Percentiles rank a stretch among this genome's conserved stretches.
phyloP scores from a whole-genome alignment of 106 monocot species.

The Dactylorhiza incarnata region DNA sequence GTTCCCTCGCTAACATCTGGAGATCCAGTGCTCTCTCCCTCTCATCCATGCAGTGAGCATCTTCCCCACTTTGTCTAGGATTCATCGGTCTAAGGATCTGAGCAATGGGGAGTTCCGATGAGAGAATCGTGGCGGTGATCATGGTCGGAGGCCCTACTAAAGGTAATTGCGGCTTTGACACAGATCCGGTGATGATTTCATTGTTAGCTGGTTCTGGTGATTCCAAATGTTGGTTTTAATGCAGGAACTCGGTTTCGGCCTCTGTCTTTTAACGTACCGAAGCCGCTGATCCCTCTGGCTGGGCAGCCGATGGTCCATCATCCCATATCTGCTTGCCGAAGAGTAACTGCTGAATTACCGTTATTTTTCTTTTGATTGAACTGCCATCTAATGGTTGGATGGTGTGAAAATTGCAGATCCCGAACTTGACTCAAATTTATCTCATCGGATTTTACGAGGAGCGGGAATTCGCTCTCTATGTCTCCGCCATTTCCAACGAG shows the following conservation, averaged over 20 bases:
- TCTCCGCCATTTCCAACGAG: conserved; percentile 89
- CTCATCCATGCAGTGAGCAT: background rate
- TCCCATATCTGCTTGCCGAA: conserved; percentile 75
- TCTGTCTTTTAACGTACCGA: conserved; percentile 74
- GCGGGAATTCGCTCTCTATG: conserved; percentile 78
- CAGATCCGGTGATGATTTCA: background rate
- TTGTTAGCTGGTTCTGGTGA: background rate
- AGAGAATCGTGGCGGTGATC: conserved; percentile 89
- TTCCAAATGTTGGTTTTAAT: background rate
- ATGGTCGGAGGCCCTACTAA: conserved; percentile 97
- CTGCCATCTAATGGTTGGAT: background rate
- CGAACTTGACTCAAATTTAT: conserved; percentile 78
- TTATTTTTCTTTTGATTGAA: conserved; percentile 2
- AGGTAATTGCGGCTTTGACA: conserved; percentile 17
- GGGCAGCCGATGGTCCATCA: conserved; percentile 93
- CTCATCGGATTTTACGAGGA: conserved; percentile 97
- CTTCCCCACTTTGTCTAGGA: background rate
- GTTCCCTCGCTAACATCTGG: background rate
- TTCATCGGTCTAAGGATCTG: background rate
- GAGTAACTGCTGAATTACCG: conserved; percentile 17
- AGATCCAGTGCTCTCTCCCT: background rate
- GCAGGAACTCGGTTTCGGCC: conserved; percentile 81
- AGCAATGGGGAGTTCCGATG: conserved; percentile 61
- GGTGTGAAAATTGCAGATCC: conserved; percentile 50
- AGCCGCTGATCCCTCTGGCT: conserved; percentile 80